Evolutionary conservation across 73 alveolate species (phyloP).

Genomic region (Paramecium biaurelia): DNA sequence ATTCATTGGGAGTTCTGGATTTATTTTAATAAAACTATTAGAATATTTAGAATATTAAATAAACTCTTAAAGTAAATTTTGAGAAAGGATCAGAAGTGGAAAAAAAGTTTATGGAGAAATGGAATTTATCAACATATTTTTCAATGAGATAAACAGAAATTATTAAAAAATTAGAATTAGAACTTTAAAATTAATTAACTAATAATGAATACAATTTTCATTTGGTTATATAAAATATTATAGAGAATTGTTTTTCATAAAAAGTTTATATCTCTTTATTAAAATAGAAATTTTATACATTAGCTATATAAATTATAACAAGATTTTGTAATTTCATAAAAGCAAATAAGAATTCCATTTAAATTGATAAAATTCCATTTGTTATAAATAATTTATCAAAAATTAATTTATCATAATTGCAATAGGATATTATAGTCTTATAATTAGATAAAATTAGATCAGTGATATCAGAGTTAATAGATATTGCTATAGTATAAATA

Average conservation of each 20-base stretch:
- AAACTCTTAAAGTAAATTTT: neutral
- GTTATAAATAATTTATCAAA: slow-evolving; percentile 1
- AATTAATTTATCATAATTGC: neutral
- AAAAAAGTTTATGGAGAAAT: slow-evolving; percentile 30
- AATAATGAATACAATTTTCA: neutral
- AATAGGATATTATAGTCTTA: neutral
- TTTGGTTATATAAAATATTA: neutral
- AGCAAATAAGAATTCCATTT: neutral
- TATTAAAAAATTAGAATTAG: neutral
- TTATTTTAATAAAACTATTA: slow-evolving; percentile 5
- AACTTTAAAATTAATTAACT: neutral
- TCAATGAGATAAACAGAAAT: slow-evolving; percentile 29
- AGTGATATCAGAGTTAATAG: neutral
- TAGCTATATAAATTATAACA: neutral
- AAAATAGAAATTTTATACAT: neutral
- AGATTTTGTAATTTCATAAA: neutral
- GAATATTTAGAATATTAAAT: neutral
- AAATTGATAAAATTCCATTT: neutral
- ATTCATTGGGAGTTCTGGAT: slow-evolving; percentile 25
- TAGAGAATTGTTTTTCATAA: neutral
- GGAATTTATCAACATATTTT: slow-evolving; percentile 43
- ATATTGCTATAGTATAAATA: neutral
- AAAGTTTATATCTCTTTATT: neutral
- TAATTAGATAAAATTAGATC: neutral
- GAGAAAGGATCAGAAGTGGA: slow-evolving; percentile 17